Percentiles rank a stretch among this genome's conserved stretches.
Evolutionary conservation across 2,329 filamentous ascomycete species (phyloP).

Genomic region (Fusarium temperatum): DNA sequence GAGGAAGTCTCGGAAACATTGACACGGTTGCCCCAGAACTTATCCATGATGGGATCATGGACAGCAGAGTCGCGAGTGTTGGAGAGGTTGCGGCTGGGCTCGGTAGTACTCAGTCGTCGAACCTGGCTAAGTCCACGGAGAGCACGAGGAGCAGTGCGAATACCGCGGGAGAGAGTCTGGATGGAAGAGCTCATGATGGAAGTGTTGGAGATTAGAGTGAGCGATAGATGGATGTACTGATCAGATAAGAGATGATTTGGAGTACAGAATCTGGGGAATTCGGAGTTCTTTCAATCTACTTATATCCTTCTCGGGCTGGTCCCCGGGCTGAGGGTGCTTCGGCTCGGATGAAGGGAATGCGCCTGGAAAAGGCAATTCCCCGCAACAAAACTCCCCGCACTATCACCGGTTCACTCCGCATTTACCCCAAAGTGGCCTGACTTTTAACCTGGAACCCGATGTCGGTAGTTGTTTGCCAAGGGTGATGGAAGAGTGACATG

Average conservation of each 20-base stretch:
- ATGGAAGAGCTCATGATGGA: constrained; percentile 35
- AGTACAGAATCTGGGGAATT: background rate
- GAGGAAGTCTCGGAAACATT: constrained; percentile 9
- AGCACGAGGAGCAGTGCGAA: constrained; percentile 19
- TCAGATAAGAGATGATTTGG: background rate
- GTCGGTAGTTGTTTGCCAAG: constrained; percentile 6
- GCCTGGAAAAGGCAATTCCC: constrained; percentile 18
- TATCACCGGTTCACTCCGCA: background rate
- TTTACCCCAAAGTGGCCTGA: constrained; percentile 27
- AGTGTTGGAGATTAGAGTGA: background rate
- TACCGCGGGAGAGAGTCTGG: constrained; percentile 31
- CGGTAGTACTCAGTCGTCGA: constrained; percentile 29
- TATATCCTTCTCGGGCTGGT: constrained; percentile 17
- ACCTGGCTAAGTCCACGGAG: constrained; percentile 19
- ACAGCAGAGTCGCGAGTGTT: constrained; percentile 28
- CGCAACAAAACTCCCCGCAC: constrained; percentile 16
- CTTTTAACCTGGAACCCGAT: background rate
- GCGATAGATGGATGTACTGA: background rate
- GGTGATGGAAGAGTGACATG: background rate
- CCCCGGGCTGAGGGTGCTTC: constrained; percentile 21
- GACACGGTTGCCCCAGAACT: constrained; percentile 24
- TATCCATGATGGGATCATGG: constrained; percentile 38
- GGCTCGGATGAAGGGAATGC: constrained; percentile 30
- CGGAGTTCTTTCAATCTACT: background rate
- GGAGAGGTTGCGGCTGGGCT: constrained; percentile 11